These are phyloP conservation scores for Gastrodia elata DNA, from an alignment of 106 monocot species.

Conservation along the genomic window DNA sequence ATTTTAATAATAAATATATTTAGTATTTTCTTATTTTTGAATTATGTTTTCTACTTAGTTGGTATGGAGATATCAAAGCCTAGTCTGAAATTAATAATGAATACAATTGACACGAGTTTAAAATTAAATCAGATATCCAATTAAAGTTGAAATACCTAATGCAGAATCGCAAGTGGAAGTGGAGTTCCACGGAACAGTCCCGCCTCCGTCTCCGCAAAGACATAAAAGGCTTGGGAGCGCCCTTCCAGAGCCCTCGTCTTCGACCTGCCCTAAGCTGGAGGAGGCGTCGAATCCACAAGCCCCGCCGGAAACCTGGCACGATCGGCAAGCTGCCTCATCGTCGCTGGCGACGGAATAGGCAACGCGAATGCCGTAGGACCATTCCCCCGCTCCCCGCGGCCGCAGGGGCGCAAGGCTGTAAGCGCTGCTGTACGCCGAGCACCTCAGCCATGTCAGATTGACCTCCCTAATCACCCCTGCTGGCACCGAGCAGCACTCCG, in stretches of 20 bases:
- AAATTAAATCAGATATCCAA: neutral
- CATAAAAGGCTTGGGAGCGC: slow-evolving; percentile 18
- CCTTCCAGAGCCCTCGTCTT: neutral
- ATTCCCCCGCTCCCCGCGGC: slow-evolving; percentile 29
- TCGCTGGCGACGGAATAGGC: slow-evolving; percentile 42
- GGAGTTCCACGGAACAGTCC: slow-evolving; percentile 9
- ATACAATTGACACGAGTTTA: neutral
- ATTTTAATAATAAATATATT: too few relatives aligned
- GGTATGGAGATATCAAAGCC: too few relatives aligned
- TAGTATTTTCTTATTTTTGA: too few relatives aligned
- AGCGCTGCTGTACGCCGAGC: slow-evolving; percentile 87
- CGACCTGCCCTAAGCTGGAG: neutral
- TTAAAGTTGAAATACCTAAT: too few relatives aligned
- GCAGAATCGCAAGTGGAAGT: slow-evolving; percentile 16
- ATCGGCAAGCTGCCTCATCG: slow-evolving; percentile 37
- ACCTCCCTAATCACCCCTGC: slow-evolving; percentile 37
- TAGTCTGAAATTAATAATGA: too few relatives aligned
- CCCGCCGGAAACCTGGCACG: slow-evolving; percentile 71
- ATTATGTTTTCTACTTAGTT: too few relatives aligned
- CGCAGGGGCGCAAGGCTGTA: slow-evolving; percentile 66
- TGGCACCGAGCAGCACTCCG: slow-evolving; percentile 58
- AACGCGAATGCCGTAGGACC: slow-evolving; percentile 70
- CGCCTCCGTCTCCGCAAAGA: slow-evolving; percentile 30
- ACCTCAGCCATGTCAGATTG: slow-evolving; percentile 55
- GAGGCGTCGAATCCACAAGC: slow-evolving; percentile 47